Conservation (phyloP, 495 filamentous ascomycete genomes). For the Tuber microsphaerosporum region DNA sequence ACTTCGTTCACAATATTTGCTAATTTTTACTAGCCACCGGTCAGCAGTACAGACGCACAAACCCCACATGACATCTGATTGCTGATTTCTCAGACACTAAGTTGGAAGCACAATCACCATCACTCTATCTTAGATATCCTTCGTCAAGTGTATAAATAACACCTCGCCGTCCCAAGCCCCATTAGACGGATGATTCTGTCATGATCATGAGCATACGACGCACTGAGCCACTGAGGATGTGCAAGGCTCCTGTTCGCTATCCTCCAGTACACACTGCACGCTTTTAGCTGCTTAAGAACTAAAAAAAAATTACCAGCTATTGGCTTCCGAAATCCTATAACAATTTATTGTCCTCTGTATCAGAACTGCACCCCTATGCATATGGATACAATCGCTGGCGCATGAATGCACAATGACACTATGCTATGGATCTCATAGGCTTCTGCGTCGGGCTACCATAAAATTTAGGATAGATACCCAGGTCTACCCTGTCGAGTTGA, state of each 20-base stretch:
- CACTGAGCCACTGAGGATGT: background rate
- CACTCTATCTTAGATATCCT: background rate
- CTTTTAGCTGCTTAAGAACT: background rate
- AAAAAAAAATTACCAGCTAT: background rate
- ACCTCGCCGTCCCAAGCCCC: background rate
- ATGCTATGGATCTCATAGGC: background rate
- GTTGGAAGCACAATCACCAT: no score
- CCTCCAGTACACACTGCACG: background rate
- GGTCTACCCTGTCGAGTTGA: background rate
- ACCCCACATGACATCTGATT: background rate
- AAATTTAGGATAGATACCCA: background rate
- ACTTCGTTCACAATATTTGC: background rate
- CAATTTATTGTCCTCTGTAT: background rate
- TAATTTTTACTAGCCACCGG: background rate
- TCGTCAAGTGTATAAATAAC: background rate
- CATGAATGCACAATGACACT: constrained; percentile 1
- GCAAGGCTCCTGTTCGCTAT: background rate
- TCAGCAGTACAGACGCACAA: background rate
- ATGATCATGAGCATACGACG: background rate
- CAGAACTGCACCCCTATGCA: background rate
- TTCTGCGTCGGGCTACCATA: background rate
- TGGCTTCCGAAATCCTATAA: background rate
- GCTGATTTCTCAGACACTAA: background rate
- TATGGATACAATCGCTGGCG: background rate
- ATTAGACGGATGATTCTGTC: background rate